Conservation (phyloP, 306 rosid genomes). For the Dalbergia cochinchinensis region DNA sequence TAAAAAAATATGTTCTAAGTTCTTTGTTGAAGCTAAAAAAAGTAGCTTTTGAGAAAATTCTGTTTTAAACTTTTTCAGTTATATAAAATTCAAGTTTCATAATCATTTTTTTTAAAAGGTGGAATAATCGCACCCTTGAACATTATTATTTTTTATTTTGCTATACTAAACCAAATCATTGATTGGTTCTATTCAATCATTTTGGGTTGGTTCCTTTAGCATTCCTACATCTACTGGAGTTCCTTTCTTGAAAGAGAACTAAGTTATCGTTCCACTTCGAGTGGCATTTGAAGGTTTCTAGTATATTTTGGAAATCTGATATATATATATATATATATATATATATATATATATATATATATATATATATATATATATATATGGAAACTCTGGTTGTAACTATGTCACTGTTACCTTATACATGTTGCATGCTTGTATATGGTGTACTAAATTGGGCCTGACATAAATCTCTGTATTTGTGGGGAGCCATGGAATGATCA, state of each 20-base stretch:
- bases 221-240: background rate
- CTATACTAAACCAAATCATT: conserved; percentile 7
- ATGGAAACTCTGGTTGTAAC: conserved; percentile 22
- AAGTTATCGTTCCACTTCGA: background rate
- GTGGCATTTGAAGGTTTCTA: conserved; percentile 11
- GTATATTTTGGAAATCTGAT: background rate
- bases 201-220: conserved; percentile 42
- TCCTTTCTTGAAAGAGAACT: conserved; percentile 19
- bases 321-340: background rate
- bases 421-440: conserved; percentile 5
- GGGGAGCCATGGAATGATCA: conserved; percentile 16
- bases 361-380: background rate
- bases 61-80: too few relatives aligned
- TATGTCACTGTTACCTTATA: background rate
- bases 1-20: too few relatives aligned
- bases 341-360: too few relatives aligned
- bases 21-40: too few relatives aligned
- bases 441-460: background rate
- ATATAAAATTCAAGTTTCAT: too few relatives aligned
- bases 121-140: background rate
- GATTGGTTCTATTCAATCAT: background rate
- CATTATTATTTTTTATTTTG: background rate
- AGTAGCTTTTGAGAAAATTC: too few relatives aligned
- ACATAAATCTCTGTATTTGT: background rate
- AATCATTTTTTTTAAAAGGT: too few relatives aligned